Evolutionary conservation across 176 grass and related monocot species (phyloP).

Genomic region (Musa itinerans): DNA sequence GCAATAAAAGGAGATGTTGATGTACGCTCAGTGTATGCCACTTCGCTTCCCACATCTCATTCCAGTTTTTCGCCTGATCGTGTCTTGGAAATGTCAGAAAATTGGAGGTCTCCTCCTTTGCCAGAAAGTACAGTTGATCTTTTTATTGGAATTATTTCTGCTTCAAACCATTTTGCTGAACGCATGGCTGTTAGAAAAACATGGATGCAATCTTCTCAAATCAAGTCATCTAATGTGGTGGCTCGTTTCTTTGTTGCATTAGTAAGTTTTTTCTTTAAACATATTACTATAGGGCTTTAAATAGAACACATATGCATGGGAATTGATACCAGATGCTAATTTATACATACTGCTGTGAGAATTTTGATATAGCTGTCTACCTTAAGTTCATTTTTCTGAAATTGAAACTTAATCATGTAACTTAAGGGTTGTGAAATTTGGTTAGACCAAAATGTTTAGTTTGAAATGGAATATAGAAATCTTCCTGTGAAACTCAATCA

Average conservation of each 20-base stretch:
- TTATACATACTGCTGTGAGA: neutral
- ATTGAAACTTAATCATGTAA: too few relatives aligned
- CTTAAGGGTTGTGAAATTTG: too few relatives aligned
- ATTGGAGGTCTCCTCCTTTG: slow-evolving; percentile 61
- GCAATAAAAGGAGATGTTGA: slow-evolving; percentile 78
- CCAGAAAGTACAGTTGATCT: slow-evolving; percentile 49
- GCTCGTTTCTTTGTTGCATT: slow-evolving; percentile 94
- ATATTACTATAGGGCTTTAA: neutral
- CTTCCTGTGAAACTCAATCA: too few relatives aligned
- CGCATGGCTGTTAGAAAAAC: slow-evolving; percentile 98
- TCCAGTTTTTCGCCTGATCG: slow-evolving; percentile 82
- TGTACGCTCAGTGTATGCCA: slow-evolving; percentile 81
- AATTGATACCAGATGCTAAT: too few relatives aligned
- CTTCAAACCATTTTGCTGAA: slow-evolving; percentile 93
- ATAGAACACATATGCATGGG: too few relatives aligned
- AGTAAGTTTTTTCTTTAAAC: slow-evolving; percentile 42
- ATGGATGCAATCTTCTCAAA: slow-evolving; percentile 84
- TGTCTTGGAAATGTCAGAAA: slow-evolving; percentile 92
- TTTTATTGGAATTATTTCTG: slow-evolving; percentile 86
- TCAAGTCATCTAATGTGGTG: slow-evolving; percentile 65
- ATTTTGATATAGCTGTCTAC: neutral
- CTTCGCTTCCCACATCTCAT: slow-evolving; percentile 74
- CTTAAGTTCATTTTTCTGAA: neutral
- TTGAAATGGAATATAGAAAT: too few relatives aligned
- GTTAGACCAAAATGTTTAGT: too few relatives aligned